Evolutionary conservation across 2,329 filamentous ascomycete genomes (phyloP), one percentile per base, ranked within the genome.

Genomic region (Aspergillus sp.): DNA sequence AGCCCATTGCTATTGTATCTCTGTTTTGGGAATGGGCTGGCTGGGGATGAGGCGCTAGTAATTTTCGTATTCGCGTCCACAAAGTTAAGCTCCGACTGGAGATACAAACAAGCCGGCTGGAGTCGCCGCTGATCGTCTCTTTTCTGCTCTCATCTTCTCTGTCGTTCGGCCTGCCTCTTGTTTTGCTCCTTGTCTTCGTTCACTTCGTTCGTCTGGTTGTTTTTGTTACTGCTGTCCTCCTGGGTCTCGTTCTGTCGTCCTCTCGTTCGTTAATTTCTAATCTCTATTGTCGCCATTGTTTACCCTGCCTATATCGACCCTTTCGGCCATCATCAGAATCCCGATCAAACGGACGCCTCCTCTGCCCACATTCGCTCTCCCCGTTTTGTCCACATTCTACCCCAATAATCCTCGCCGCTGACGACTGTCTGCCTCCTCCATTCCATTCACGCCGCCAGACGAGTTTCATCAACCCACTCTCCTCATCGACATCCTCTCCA

Each of bases 361-460:
- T 45, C 46, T 42, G 35, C 36, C 44, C 38, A 51, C 55, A 49
- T 42, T 58, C 52, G 56, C 46, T 57, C 47, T 16, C 33, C 11
- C 35, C 35, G 26, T 45, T 20, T 45, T 43, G 47, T 44, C 42
- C 42, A 45, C 54, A 46, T 49, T 33, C 54, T 49, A 30, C 26
- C 8, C 26, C 26, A 30, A 8, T 47, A 42, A 53, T 56, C 47
- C 45, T 60, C 56, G 58, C 58, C 59, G 52, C 43, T 17, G 8
- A 49, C 38, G 14, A 30, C 22, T 16, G 22, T 11, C 5, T 42
- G 8, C 22, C n/a, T 42, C 43, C 43, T 16, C 26, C 14, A 22
- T 24, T 24, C 44, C n/a, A 35, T 30, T 22, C 16, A 36, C 33
- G 22, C 33, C 10, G 26, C 36, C 35, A 19, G 19, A 10, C 32